phyloP scores from a whole-genome alignment of 2,329 filamentous ascomycete genomes.

The Verticillium nubilum region DNA sequence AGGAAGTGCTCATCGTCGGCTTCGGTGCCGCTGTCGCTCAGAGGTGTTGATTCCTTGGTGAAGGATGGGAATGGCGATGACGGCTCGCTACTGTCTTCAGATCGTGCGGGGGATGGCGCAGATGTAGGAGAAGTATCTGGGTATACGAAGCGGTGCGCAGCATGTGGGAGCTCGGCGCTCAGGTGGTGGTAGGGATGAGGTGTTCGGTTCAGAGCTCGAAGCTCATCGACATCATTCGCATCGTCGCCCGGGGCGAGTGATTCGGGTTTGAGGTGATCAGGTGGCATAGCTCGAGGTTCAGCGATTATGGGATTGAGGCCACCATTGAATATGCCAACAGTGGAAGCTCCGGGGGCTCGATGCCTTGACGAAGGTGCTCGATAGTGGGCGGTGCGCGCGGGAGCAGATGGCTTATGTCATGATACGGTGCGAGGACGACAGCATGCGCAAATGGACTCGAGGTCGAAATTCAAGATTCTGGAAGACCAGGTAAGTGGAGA shows the following conservation, averaged over 20 bases:
- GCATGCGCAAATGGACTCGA: neutral
- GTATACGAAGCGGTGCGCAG: slow-evolving; percentile 31
- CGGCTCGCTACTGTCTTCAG: slow-evolving; percentile 15
- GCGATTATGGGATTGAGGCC: neutral
- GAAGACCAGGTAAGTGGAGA: neutral
- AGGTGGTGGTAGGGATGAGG: slow-evolving; percentile 65
- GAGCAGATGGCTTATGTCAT: neutral
- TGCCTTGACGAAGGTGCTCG: neutral
- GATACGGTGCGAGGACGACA: neutral
- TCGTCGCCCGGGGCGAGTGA: slow-evolving; percentile 22
- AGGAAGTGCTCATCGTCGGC: slow-evolving; percentile 91
- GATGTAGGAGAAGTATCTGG: slow-evolving; percentile 6
- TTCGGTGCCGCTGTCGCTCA: slow-evolving; percentile 88
- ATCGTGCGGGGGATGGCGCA: slow-evolving; percentile 4
- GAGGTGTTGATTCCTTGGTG: slow-evolving; percentile 50
- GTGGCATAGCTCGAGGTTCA: slow-evolving; percentile 36
- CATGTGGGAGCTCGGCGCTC: slow-evolving; percentile 47
- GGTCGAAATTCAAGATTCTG: neutral
- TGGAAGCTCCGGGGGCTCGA: neutral
- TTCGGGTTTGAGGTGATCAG: slow-evolving; percentile 33
- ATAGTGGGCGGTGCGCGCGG: neutral
- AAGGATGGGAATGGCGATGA: slow-evolving; percentile 22
- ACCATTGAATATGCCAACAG: neutral
- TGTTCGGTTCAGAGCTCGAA: slow-evolving; percentile 52
- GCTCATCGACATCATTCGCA: slow-evolving; percentile 27